Evolutionary conservation across 441 rosid genomes (phyloP).

Genomic region (Adansonia gregorii): DNA sequence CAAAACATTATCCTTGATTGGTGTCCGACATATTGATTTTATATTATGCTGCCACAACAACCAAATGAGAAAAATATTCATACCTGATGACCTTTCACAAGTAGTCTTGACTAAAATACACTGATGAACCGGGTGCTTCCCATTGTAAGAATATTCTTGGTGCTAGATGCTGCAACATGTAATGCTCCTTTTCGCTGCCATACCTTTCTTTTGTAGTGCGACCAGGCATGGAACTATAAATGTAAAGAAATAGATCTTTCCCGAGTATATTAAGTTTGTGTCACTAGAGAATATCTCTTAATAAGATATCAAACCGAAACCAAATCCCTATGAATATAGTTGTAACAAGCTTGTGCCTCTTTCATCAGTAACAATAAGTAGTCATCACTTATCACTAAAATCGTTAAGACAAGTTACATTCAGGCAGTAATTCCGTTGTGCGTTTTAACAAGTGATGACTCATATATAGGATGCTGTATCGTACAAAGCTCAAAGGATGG

Average conservation of each 20-base stretch:
- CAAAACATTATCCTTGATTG: conserved; percentile 14
- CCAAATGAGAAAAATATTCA: not conserved
- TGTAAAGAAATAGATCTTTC: not conserved
- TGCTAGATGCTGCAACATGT: conserved; percentile 64
- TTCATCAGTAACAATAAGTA: not conserved
- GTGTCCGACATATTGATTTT: not conserved
- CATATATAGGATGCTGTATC: not conserved
- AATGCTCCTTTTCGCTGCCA: conserved; percentile 67
- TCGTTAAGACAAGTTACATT: not conserved
- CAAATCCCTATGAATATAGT: not conserved
- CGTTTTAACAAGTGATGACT: not conserved
- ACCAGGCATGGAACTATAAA: not conserved
- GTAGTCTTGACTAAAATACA: conserved; percentile 79
- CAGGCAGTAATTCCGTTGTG: not conserved
- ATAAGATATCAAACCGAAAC: not conserved
- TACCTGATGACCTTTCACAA: conserved; percentile 91
- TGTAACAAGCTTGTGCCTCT: not conserved
- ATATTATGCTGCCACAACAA: not conserved
- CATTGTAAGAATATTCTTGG: conserved; percentile 86
- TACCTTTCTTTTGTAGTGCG: conserved; percentile 75
- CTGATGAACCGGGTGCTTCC: conserved; percentile 91
- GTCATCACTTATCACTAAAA: no score
- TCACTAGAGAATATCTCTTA: no score
- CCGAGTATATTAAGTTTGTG: not conserved
- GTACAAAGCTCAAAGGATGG: no score